phyloP scores from a whole-genome alignment of 345 rosid species.

The Eucalyptus sideroxylon region DNA sequence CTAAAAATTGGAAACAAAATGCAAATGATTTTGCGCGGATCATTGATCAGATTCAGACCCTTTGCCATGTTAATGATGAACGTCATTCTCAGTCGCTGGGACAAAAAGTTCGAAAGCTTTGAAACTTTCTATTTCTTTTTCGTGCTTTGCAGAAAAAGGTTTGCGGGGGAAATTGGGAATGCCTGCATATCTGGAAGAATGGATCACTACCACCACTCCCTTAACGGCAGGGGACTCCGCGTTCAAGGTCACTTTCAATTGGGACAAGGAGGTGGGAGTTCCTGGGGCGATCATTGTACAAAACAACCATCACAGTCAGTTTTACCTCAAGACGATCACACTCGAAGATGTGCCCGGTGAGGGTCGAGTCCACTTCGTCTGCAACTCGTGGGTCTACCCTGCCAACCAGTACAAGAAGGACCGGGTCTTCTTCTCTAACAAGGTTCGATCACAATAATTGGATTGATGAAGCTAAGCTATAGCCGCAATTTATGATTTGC shows the following conservation, averaged over 20 bases:
- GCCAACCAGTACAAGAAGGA: constrained; percentile 7
- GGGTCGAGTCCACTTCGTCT: constrained; percentile 25
- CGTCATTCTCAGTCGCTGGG: not conserved
- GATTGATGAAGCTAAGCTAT: not conserved
- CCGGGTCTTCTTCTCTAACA: constrained; percentile 28
- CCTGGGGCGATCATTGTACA: constrained; percentile 26
- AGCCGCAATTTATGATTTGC: not conserved
- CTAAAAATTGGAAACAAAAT: not conserved
- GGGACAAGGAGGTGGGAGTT: constrained; percentile 15
- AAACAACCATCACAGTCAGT: constrained; percentile 28
- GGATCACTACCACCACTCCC: constrained; percentile 3
- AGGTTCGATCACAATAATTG: not conserved
- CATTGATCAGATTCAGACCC: not conserved
- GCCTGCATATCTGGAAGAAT: constrained; percentile 14
- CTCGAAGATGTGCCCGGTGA: constrained; percentile 28
- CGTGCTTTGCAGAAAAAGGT: constrained; percentile 2
- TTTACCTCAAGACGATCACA: constrained; percentile 24
- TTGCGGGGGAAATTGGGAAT: constrained; percentile 15
- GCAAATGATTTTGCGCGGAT: not conserved
- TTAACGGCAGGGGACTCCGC: constrained; percentile 15
- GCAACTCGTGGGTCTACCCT: constrained; percentile 46
- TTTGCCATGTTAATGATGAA: not conserved
- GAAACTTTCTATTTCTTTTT: not conserved
- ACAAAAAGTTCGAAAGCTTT: not conserved
- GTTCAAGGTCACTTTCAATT: constrained; percentile 14